phyloP scores from a whole-genome alignment of 2,329 filamentous ascomycete genomes.

The Chrysosporium queenslandicum region DNA sequence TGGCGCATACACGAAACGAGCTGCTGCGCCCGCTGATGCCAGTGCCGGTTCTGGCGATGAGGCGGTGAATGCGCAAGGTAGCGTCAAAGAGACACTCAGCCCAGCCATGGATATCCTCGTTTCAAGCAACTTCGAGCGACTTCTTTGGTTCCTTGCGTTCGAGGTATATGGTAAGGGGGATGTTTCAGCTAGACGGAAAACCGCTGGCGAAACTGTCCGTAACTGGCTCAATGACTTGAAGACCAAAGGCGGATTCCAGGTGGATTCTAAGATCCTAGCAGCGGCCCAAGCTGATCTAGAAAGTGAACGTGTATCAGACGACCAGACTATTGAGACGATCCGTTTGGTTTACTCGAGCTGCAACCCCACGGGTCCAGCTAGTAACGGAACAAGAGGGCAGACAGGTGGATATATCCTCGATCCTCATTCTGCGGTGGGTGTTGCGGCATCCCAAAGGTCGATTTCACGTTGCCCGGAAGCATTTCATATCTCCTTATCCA shows the following conservation, averaged over 20 bases:
- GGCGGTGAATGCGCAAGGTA: slow-evolving; percentile 55
- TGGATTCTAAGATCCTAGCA: slow-evolving; percentile 62
- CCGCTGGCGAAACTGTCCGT: slow-evolving; percentile 61
- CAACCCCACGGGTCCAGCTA: slow-evolving; percentile 40
- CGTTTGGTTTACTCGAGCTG: slow-evolving; percentile 45
- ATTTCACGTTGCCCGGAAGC: slow-evolving; percentile 44
- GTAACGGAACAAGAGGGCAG: slow-evolving; percentile 29
- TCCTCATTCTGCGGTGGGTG: slow-evolving; percentile 82
- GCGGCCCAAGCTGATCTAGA: slow-evolving; percentile 66
- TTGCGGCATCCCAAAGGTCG: slow-evolving; percentile 64
- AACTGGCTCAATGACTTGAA: slow-evolving; percentile 74
- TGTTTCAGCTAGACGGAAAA: slow-evolving; percentile 36
- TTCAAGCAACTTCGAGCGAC: slow-evolving; percentile 88
- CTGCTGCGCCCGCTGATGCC: slow-evolving; percentile 24
- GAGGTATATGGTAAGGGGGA: slow-evolving; percentile 56
- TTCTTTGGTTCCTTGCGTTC: slow-evolving; percentile 87
- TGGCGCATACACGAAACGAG: slow-evolving; percentile 75
- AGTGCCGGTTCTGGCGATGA: slow-evolving; percentile 20
- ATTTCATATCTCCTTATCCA: slow-evolving; percentile 74
- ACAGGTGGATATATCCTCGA: slow-evolving; percentile 71
- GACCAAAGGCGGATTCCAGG: slow-evolving; percentile 68
- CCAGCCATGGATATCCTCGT: slow-evolving; percentile 98
- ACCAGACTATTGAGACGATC: slow-evolving; percentile 60
- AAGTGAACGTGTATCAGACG: slow-evolving; percentile 59
- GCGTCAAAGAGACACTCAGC: slow-evolving; percentile 81